phyloP scores from a whole-genome alignment of 108 stramenopile species.

The Cyclotella distinguenda region DNA sequence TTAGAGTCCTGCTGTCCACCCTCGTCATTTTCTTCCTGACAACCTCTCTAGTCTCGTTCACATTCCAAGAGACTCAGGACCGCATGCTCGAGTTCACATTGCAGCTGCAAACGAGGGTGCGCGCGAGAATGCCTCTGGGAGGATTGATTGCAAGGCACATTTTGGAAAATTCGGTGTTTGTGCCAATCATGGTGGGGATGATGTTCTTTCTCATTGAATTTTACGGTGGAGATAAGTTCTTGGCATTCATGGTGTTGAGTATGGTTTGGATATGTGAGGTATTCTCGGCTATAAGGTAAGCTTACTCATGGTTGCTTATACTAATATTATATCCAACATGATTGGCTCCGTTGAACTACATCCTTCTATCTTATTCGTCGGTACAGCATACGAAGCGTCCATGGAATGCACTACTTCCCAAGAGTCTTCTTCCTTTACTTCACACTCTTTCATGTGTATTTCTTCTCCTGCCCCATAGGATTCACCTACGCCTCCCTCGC shows the following conservation, averaged over 20 bases:
- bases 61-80: conserved; percentile 93
- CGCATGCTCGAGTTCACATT: conserved; percentile 95
- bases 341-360: too few relatives aligned
- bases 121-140: conserved; percentile 45
- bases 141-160: conserved; percentile 67
- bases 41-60: conserved; percentile 87
- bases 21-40: conserved; percentile 90
- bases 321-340: too few relatives aligned
- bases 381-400: conserved; percentile 51
- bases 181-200: conserved; percentile 93
- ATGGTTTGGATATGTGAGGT: conserved; percentile 93
- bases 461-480: conserved; percentile 90
- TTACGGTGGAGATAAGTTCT: conserved; percentile 85
- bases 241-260: conserved; percentile 87
- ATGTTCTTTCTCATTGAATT: conserved; percentile 93
- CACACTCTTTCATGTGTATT: conserved; percentile 91
- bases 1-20: conserved; percentile 68
- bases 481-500: conserved; percentile 76
- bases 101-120: conserved; percentile 71
- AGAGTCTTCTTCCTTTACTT: conserved; percentile 86
- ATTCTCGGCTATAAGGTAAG: conserved; percentile 81
- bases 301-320: neutral
- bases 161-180: conserved; percentile 86
- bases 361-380: conserved; percentile 23
- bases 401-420: conserved; percentile 88